Evolutionary conservation across 257 asterid species (phyloP).

Genomic region (Solanum rostratum): DNA sequence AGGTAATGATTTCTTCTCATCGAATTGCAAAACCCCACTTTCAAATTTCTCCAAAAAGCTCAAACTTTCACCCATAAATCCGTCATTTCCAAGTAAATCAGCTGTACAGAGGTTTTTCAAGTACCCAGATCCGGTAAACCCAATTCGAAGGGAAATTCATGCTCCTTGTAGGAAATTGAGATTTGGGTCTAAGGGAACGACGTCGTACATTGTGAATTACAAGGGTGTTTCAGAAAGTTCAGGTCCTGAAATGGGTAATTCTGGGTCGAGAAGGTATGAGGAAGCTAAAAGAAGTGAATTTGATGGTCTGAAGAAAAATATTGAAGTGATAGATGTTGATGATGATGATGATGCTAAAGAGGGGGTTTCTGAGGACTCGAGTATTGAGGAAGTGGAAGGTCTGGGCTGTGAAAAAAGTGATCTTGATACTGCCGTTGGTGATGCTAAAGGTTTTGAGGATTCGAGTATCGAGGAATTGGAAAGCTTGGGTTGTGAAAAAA

Average conservation of each 20-base stretch:
- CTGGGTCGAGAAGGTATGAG: background rate
- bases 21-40: conserved; percentile 15
- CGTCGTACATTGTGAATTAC: background rate
- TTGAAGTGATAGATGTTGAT: conserved; percentile 36
- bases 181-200: conserved; percentile 1
- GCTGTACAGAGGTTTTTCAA: conserved; percentile 12
- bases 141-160: conserved; percentile 33
- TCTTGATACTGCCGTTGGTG: background rate
- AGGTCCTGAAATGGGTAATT: background rate
- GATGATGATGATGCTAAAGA: conserved; percentile 4
- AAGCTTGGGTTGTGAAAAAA: conserved; percentile 1
- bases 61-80: conserved; percentile 11
- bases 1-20: conserved; percentile 16
- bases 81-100: conserved; percentile 2
- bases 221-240: background rate
- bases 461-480: conserved; percentile 14
- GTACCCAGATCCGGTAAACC: conserved; percentile 33
- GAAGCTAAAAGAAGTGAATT: conserved; percentile 5
- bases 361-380: conserved; percentile 13
- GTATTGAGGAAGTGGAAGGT: conserved; percentile 22
- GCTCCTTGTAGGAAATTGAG: conserved; percentile 41
- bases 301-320: conserved; percentile 11
- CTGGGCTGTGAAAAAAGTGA: background rate
- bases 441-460: background rate
- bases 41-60: conserved; percentile 26